Evolutionary conservation across 1,284 basidiomycete species (phyloP), one percentile per base, ranked within the genome.

Genomic region (Puccinia horiana): DNA sequence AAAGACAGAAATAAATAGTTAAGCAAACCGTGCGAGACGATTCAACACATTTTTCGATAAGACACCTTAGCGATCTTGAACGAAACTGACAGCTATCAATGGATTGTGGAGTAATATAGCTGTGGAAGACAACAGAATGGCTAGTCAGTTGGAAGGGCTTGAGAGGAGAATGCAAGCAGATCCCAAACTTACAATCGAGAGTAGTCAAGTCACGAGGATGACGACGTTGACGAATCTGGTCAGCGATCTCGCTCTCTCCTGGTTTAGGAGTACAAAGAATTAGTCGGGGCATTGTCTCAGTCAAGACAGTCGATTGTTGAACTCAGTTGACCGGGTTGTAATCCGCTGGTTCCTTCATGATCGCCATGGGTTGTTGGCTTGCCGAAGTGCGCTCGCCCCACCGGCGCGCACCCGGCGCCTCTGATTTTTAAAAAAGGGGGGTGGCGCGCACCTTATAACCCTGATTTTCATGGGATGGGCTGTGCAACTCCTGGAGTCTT

Each of bases 201-300:
- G 56, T 14, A 42, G 49, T 42, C 18, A 77, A 44, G 47, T 77
- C 76, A 6, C 76, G 40, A 32, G 76, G 76, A 52, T 77, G 42
- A 23, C 76, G 61, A 67, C 76, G 76, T 67, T 77, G 35, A 29
- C 76, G 61, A 52, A 77, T 77, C 58, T 77, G 56, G 65, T 77
- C 76, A 1, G 76, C 76, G 32, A 77, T 67, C n/a, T 42, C 26
- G 23, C 8, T 35, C 49, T 77, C 58, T 9, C 76, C 76, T 44
- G 61, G 76, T 23, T 47, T 35, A 26, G 76, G 76, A 23, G 32
- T 32, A 35, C 76, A 32, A 3, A 77, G 42, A 37, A 37, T 9
- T 9, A 77, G 42, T 65, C 76, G 29, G 18, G 76, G 76, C 76
- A 77, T 77, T 6, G 8, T 54, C 58, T n/a, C 23, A 42, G 29